A percentile compares a stretch with the other conserved stretches of the same genome.
These are phyloP conservation scores for Boletus pseudopeckii DNA, from an alignment of 768 basidiomycete species.

Conservation along the genomic window DNA sequence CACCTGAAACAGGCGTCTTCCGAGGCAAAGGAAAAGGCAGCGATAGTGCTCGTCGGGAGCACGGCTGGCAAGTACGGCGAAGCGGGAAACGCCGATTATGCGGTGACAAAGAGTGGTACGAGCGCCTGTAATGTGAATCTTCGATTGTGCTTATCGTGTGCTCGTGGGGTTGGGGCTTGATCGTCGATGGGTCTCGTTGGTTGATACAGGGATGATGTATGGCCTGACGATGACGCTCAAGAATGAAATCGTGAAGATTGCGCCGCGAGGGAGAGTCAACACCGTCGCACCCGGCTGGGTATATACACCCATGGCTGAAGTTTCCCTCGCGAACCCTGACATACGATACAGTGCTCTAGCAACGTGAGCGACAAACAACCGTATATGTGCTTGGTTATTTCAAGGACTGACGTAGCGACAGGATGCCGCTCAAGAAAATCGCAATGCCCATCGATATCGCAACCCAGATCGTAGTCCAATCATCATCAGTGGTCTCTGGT, in stretches of 20 bases:
- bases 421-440: slow-evolving; percentile 68
- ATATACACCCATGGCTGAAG: slow-evolving; percentile 58
- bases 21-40: slow-evolving; percentile 48
- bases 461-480: slow-evolving; percentile 54
- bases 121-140: neutral
- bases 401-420: slow-evolving; percentile 20
- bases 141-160: neutral
- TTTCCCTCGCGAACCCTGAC: slow-evolving; percentile 51
- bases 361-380: slow-evolving; percentile 45
- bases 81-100: slow-evolving; percentile 60
- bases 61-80: slow-evolving; percentile 71
- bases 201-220: slow-evolving; percentile 60
- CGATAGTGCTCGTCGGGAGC: slow-evolving; percentile 63
- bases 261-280: slow-evolving; percentile 64
- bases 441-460: slow-evolving; percentile 61
- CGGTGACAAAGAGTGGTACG: slow-evolving; percentile 60
- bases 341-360: slow-evolving; percentile 59
- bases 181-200: neutral
- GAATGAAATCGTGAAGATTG: slow-evolving; percentile 75
- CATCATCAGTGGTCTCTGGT: slow-evolving; percentile 58
- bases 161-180: neutral
- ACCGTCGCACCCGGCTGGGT: slow-evolving; percentile 66
- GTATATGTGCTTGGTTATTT: neutral
- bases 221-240: slow-evolving; percentile 64
- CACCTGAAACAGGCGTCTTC: slow-evolving; percentile 38